Percentiles rank a stretch among this genome's conserved stretches.
Evolutionary conservation across 306 rosid genomes (phyloP).

Genomic region (Prosopis cineraria): DNA sequence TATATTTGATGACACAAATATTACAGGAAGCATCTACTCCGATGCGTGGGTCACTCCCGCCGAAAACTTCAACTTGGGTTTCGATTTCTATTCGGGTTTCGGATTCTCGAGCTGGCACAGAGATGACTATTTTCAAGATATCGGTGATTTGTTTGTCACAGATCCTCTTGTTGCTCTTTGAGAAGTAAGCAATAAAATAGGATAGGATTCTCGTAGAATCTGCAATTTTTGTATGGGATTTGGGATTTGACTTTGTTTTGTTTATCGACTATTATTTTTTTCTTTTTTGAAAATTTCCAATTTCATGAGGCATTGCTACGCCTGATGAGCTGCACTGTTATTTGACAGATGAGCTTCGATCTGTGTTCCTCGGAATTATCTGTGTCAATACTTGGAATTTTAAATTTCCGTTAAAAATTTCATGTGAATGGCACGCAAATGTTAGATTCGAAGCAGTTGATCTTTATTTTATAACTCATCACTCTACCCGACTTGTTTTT

Average conservation of each 20-base stretch:
- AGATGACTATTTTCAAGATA: conserved; percentile 79
- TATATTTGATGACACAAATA: conserved; percentile 35
- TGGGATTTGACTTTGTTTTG: neutral
- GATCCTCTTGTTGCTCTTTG: conserved; percentile 70
- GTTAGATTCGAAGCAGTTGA: no score
- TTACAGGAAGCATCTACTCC: conserved; percentile 28
- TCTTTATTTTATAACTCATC: no score
- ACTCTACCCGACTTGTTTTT: no score
- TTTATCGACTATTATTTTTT: neutral
- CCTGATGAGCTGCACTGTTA: no score
- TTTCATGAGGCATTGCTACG: neutral
- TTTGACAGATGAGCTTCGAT: neutral
- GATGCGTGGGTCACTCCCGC: conserved; percentile 32
- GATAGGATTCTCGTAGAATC: conserved; percentile 20
- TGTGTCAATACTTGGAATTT: neutral
- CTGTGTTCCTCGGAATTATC: neutral
- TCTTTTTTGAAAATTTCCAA: neutral
- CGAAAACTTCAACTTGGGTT: conserved; percentile 42
- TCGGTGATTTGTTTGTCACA: conserved; percentile 72
- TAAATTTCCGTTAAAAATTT: no score
- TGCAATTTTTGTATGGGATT: conserved; percentile 59
- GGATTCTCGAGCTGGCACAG: conserved; percentile 38
- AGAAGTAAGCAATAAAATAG: neutral
- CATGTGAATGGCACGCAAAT: no score
- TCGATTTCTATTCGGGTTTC: conserved; percentile 1